phyloP scores from a whole-genome alignment of 176 grass and related monocot species.

The Oropetium thomaeum region DNA sequence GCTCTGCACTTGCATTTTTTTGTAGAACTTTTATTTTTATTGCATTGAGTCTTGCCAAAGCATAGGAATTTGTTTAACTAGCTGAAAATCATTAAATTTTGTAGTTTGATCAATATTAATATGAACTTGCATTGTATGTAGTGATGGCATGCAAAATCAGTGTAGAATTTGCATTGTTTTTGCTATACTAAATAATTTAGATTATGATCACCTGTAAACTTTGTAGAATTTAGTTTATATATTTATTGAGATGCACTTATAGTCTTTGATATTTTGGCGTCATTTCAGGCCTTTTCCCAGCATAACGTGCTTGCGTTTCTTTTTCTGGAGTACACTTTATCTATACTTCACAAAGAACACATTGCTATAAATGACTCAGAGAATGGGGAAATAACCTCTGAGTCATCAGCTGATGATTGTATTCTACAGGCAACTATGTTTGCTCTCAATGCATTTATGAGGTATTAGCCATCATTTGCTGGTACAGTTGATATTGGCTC shows the following conservation, averaged over 20 bases:
- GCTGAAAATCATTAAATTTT: neutral
- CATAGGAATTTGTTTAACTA: conserved; percentile 11
- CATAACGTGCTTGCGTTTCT: conserved; percentile 68
- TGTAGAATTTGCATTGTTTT: neutral
- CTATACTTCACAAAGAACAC: conserved; percentile 76
- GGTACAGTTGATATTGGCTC: conserved; percentile 14
- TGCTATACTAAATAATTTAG: conserved; percentile 21
- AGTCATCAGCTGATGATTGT: conserved; percentile 65
- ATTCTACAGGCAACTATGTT: conserved; percentile 88
- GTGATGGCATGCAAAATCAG: neutral
- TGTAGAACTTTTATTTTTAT: neutral
- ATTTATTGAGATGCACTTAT: conserved; percentile 11
- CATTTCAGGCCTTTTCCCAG: conserved; percentile 78
- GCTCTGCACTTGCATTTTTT: conserved; percentile 17
- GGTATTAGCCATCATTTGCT: conserved; percentile 47
- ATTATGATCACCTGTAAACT: neutral
- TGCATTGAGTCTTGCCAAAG: conserved; percentile 2
- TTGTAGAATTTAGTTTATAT: neutral
- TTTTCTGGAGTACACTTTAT: conserved; percentile 84
- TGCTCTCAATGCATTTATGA: conserved; percentile 92
- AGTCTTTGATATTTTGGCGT: conserved; percentile 19
- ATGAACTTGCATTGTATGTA: neutral
- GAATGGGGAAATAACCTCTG: conserved; percentile 60
- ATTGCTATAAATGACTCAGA: conserved; percentile 63
- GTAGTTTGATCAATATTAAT: neutral